Conservation (phyloP, 2,329 filamentous ascomycete genomes). For the Fusarium lateritium region DNA sequence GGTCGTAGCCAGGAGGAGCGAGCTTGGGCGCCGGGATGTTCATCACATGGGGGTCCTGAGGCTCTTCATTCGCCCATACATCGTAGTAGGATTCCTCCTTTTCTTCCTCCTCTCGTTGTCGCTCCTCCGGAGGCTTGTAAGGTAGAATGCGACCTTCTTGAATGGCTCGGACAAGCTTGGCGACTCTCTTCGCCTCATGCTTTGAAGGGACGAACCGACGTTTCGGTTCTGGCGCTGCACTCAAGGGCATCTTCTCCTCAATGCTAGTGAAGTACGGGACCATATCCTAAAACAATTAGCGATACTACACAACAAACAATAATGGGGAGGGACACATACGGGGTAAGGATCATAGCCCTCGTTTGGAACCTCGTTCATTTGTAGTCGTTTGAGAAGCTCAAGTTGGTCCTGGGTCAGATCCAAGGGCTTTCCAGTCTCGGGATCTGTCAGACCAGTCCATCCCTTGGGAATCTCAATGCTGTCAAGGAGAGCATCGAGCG, state of each 20-base stretch:
- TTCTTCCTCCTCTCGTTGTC: slow-evolving; percentile 78
- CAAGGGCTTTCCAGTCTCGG: slow-evolving; percentile 91
- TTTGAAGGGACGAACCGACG: slow-evolving; percentile 96
- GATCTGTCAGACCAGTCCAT: slow-evolving; percentile 96
- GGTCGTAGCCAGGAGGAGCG: slow-evolving; percentile 91
- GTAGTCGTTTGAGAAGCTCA: slow-evolving; percentile 88
- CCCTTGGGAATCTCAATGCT: slow-evolving; percentile 98
- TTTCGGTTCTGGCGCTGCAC: slow-evolving; percentile 95
- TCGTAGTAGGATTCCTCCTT: slow-evolving; percentile 84
- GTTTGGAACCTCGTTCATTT: slow-evolving; percentile 88
- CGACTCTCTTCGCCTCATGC: slow-evolving; percentile 94
- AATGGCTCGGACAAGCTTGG: slow-evolving; percentile 97
- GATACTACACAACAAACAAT: not conserved
- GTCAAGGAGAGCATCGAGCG: slow-evolving; percentile 91
- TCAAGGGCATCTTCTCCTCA: slow-evolving; percentile 94
- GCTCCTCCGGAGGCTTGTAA: slow-evolving; percentile 81
- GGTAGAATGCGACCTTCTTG: slow-evolving; percentile 94
- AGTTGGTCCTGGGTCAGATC: slow-evolving; percentile 90
- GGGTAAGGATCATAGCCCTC: slow-evolving; percentile 96
- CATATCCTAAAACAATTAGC: slow-evolving; percentile 70
- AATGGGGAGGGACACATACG: slow-evolving; percentile 60
- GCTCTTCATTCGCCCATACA: slow-evolving; percentile 93
- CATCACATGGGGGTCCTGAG: slow-evolving; percentile 88
- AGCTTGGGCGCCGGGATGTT: slow-evolving; percentile 95
- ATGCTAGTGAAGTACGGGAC: slow-evolving; percentile 95